Base-by-base conservation (phyloP, 495 filamentous ascomycete species). In the Penicillium roqueforti region DNA sequence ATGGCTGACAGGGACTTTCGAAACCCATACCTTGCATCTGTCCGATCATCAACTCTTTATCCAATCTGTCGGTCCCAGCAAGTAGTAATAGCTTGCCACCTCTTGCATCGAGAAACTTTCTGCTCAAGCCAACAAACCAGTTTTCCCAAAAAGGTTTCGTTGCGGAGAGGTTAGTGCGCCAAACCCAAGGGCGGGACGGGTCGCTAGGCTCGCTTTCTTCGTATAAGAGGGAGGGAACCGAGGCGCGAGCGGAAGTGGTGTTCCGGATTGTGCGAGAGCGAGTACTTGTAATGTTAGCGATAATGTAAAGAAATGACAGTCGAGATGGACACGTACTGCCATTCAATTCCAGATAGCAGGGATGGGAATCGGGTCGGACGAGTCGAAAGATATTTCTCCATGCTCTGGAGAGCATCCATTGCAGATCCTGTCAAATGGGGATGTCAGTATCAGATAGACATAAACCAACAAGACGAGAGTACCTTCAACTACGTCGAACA, bases 401-500 rank as follows among this genome's bases (percentile, higher is more conserved):
- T 99, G 64, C 86, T 88, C 69, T 89, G 86, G 34, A 97, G 77
- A n/a, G 93, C 93, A 66, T 97, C 93, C 67, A 99, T 89, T 25
- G 85, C 84, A 7, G 82, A 86, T 1, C 84, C 79, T 77, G 47
- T 14, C 0, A n/a, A 20, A 29, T n/a, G 3, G 6, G 4, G n/a
- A 45, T 18, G 29, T 54, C 19, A 31, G 43, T 22, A 47, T 42
- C 11, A 46, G 8, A 53, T 40, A 5, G 14, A 26, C 36, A 10
- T 20, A 16, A 51, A 18, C 9, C n/a, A 14, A 8, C 13, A 46
- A 16, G 45, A 52, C 6, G 4, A 77, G 13, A 75, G 76, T 64
- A 58, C 88, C 91, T 74, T 99, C 93, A 29, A 99, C 93, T 9
- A 99, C 91, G 69, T 99, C 93, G 10, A 99, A 72, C 10, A 99